phyloP scores from a whole-genome alignment of 2,329 filamentous ascomycete genomes.

The Metarhizium brunneum region DNA sequence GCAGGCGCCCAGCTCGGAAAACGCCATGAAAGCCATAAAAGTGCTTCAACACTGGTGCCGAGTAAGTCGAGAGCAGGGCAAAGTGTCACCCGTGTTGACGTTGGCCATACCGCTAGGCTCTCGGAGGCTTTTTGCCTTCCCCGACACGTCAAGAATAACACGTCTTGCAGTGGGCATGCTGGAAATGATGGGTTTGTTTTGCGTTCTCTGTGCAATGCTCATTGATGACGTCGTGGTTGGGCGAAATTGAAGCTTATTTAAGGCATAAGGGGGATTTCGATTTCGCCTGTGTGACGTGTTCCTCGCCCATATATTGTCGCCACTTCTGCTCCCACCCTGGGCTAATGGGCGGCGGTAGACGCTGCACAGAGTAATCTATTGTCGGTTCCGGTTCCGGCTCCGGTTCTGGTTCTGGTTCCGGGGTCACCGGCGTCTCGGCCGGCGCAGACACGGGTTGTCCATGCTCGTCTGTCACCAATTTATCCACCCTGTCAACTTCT shows the following conservation, averaged over 20 bases:
- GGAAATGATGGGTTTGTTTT: background rate
- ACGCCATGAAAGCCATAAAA: constrained; percentile 7
- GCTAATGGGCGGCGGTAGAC: too few species aligned
- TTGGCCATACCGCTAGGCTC: background rate
- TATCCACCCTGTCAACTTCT: background rate
- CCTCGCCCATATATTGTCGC: too few species aligned
- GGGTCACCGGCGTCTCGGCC: too few species aligned
- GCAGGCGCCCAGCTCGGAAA: constrained; percentile 9
- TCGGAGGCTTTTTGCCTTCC: background rate
- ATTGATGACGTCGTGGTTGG: too few species aligned
- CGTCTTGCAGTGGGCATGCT: background rate
- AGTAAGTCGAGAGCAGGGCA: constrained; percentile 4
- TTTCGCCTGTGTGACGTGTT: too few species aligned
- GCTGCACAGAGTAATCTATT: too few species aligned
- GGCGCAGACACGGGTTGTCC: background rate
- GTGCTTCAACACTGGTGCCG: constrained; percentile 10
- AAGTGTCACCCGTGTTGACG: background rate
- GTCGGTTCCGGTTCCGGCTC: too few species aligned
- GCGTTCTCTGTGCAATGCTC: too few species aligned
- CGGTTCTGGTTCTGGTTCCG: too few species aligned
- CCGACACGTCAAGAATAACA: background rate
- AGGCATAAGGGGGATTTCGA: too few species aligned
- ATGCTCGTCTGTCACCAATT: background rate
- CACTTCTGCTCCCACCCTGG: too few species aligned
- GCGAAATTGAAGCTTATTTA: too few species aligned